Evolutionary conservation across 441 rosid species (phyloP).

Genomic region (Monsonia emarginata): DNA sequence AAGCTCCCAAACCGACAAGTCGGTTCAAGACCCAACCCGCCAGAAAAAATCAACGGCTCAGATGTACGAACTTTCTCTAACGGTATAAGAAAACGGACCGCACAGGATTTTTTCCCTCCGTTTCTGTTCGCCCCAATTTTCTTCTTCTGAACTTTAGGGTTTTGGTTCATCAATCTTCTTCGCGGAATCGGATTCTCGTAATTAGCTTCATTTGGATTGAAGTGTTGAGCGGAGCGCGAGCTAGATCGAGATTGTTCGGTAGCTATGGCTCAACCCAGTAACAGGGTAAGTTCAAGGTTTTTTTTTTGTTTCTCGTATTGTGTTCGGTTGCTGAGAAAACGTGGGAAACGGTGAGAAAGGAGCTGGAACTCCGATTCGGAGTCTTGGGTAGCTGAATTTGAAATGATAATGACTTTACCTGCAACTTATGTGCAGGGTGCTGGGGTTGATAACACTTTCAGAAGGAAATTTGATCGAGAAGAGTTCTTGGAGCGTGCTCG

Average conservation of each 20-base stretch:
- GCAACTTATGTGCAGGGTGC: constrained; percentile 29
- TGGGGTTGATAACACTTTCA: constrained; percentile 81
- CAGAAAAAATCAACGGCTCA: neutral
- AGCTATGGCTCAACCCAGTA: constrained; percentile 11
- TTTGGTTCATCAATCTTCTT: neutral
- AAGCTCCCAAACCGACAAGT: neutral
- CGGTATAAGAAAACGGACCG: neutral
- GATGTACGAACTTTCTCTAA: neutral
- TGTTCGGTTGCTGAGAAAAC: neutral
- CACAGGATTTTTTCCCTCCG: neutral
- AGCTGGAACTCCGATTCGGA: neutral
- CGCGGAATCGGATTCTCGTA: neutral
- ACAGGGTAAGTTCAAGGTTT: neutral
- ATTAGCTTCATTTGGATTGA: neutral
- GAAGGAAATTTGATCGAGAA: constrained; percentile 75
- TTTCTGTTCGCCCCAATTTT: neutral
- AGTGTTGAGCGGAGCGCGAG: neutral
- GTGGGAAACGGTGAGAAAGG: neutral
- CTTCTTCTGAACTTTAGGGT: constrained; percentile 1
- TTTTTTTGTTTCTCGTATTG: neutral
- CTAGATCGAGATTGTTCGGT: neutral
- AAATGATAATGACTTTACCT: neutral
- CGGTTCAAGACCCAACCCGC: neutral
- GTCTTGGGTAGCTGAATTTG: neutral
- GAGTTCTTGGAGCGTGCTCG: constrained; percentile 80